A percentile compares a stretch with the other conserved stretches of the same genome.
These are phyloP conservation scores for Ogataea henricii DNA, from an alignment of 805 yeast species.

Conservation along the genomic window DNA sequence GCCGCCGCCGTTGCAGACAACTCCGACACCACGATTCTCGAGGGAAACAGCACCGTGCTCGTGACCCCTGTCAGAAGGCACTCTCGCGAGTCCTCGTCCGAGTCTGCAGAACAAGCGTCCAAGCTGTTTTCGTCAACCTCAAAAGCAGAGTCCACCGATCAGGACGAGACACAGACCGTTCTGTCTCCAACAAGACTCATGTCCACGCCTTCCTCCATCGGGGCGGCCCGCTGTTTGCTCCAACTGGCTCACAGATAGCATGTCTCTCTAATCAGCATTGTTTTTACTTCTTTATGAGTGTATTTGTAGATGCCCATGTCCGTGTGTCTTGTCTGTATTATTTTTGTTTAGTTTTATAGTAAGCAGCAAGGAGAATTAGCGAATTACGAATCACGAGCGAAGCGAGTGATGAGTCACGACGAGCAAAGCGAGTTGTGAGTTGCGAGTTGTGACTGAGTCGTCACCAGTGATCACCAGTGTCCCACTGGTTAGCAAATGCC, in stretches of 20 bases:
- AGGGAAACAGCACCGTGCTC: conserved; percentile 13
- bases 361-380: too few relatives aligned
- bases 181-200: conserved; percentile 42
- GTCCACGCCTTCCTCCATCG: conserved; percentile 49
- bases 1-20: conserved; percentile 7
- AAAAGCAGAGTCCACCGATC: conserved; percentile 8
- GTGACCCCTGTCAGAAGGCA: conserved; percentile 20
- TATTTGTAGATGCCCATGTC: conserved; percentile 7
- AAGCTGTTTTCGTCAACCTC: conserved; percentile 9
- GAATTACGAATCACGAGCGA: too few relatives aligned
- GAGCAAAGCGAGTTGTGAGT: too few relatives aligned
- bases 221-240: conserved; percentile 47
- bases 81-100: not conserved
- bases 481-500: too few relatives aligned
- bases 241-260: conserved; percentile 41
- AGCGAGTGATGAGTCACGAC: too few relatives aligned
- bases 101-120: conserved; percentile 7
- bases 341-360: not conserved
- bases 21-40: conserved; percentile 19
- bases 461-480: too few relatives aligned
- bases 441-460: too few relatives aligned
- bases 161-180: conserved; percentile 31
- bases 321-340: conserved; percentile 2
- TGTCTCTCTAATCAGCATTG: conserved; percentile 7
- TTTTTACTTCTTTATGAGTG: conserved; percentile 11